Conservation (phyloP, 140 eudicot species). For the Senecio squalidus region DNA sequence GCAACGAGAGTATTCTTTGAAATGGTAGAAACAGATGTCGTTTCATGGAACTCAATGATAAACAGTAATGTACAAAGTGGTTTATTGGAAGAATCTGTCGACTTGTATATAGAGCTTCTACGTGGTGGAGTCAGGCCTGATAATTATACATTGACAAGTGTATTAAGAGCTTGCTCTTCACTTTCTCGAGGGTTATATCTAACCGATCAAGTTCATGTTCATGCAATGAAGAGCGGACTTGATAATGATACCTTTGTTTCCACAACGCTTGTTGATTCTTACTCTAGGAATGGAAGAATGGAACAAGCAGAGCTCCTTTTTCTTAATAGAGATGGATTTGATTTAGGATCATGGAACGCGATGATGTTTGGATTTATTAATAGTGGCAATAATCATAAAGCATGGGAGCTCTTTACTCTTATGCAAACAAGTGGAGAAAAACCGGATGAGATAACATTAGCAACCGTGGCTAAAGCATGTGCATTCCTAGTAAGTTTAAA, state of each 20-base stretch:
- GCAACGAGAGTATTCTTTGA: conserved; percentile 1
- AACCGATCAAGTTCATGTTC: conserved; percentile 11
- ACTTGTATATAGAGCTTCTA: not conserved
- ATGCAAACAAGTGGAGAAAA: not conserved
- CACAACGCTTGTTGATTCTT: not conserved
- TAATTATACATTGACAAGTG: conserved; percentile 1
- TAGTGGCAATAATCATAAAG: conserved; percentile 1
- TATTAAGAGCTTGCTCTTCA: conserved; percentile 2
- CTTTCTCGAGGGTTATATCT: not conserved
- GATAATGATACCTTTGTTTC: not conserved
- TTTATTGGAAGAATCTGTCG: not conserved
- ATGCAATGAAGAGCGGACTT: not conserved
- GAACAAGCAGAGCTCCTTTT: conserved; percentile 7
- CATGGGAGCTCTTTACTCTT: not conserved
- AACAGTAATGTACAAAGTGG: not conserved
- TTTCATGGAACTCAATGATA: conserved; percentile 9
- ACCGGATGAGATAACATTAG: conserved; percentile 9
- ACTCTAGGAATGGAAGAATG: conserved; percentile 5
- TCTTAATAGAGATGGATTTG: conserved; percentile 1
- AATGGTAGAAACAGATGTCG: not conserved
- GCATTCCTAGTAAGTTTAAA: not conserved
- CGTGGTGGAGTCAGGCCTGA: not conserved
- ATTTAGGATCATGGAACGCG: conserved; percentile 4
- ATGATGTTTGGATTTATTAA: not conserved
- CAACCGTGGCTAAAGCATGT: not conserved